Evolutionary conservation across 2,329 filamentous ascomycete species (phyloP), one percentile per base, ranked within the genome.

Genomic region (Microdochium paspali): DNA sequence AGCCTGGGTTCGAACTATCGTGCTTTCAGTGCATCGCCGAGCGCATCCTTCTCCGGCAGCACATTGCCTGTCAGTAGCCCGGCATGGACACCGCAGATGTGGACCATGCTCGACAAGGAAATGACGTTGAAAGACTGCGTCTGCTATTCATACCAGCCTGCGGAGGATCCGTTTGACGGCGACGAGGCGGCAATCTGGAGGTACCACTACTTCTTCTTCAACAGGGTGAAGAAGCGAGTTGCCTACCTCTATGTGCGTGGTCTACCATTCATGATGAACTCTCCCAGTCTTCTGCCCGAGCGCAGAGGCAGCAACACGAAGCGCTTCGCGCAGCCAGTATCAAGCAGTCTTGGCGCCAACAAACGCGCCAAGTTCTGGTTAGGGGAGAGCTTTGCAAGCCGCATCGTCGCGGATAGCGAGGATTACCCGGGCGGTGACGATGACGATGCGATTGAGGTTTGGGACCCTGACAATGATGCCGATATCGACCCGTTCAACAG

Each of bases 161-260:
- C 89, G 35, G 87, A 90, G 51, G 90, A 95, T 60, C 89, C 90
- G 0, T 95, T 94, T 58, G 85, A 90, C 57, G 90, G 90, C 53
- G 90, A 95, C 51, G 90, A 96, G 60, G 87, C 88, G 51, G 85
- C 90, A 10, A 90, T 98, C 52, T 98, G 91, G 91, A 90, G 87
- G 45, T 76, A 90, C 52, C 90, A 97, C 65, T 96, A 95, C 67
- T 95, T 98, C 72, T 95, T 97, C 66, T 97, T 96, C 77, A 96
- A 95, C 73, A 91, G 91, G 59, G 74, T 83, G 24, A 78, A 85
- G 61, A 97, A 97, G 71, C 82, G 93, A 39, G 91, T 98, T 18
- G 90, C 89, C 51, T 98, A 98, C 63, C 71, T 98, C 43, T 94
- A 96, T 60, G 79, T 96, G 43, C 85, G 91, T 51, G 90, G 88